Evolutionary conservation across 768 basidiomycete genomes (phyloP).

Genomic region (Pulveroboletus sp.): DNA sequence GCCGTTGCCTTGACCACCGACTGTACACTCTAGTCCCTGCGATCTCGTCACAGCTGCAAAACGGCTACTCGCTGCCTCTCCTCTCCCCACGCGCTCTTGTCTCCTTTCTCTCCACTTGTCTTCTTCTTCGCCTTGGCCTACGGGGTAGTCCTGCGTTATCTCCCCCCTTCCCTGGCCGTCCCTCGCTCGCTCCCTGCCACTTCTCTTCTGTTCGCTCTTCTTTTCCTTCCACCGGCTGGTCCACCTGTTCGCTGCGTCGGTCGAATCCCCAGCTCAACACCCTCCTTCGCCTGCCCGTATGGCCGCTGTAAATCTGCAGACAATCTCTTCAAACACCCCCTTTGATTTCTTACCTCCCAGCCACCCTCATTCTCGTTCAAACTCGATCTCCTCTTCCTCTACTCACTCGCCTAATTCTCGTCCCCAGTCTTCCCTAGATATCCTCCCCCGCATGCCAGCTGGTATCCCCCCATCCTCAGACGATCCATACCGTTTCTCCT

Average conservation of each 20-base stretch:
- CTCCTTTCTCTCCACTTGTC: conserved; percentile 4
- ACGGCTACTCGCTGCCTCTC: conserved; percentile 11
- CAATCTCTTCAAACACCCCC: conserved; percentile 61
- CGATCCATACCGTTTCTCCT: conserved; percentile 69
- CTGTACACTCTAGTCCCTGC: conserved; percentile 29
- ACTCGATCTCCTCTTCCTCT: conserved; percentile 72
- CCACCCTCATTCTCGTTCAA: conserved; percentile 68
- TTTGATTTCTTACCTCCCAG: conserved; percentile 67
- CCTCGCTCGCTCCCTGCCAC: background rate
- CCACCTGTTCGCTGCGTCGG: conserved; percentile 40
- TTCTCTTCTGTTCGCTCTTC: background rate
- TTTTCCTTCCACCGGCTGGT: conserved; percentile 45
- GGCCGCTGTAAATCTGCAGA: conserved; percentile 73
- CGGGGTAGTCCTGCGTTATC: conserved; percentile 19
- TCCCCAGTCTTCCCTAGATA: conserved; percentile 74
- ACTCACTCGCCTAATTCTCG: conserved; percentile 69
- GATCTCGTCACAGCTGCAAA: conserved; percentile 31
- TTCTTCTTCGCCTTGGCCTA: conserved; percentile 22
- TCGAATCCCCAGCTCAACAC: conserved; percentile 32
- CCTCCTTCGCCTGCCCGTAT: conserved; percentile 39
- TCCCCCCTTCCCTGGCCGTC: background rate
- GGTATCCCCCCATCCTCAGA: conserved; percentile 50
- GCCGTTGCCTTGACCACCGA: conserved; percentile 53
- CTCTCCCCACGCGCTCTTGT: conserved; percentile 16
- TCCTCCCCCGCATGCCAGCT: conserved; percentile 48